A percentile compares a stretch with the other conserved stretches of the same genome.
phyloP scores from a whole-genome alignment of 129 eudicot genomes.

The Flaveria brownii region DNA sequence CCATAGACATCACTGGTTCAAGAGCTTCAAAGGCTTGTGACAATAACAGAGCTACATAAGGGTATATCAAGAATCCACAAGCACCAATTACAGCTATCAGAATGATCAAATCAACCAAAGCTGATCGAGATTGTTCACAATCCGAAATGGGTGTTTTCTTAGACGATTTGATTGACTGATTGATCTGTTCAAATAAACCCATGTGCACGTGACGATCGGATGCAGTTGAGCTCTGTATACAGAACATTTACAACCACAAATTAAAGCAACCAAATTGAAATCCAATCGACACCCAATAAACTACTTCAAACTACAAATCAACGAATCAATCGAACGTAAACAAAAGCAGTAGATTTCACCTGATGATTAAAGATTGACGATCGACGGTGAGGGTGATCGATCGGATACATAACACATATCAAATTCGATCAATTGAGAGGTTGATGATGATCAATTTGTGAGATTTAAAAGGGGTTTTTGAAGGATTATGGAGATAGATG shows the following conservation, averaged over 20 bases:
- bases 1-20: conserved; percentile 24
- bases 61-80: conserved; percentile 61
- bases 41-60: conserved; percentile 37
- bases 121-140: conserved; percentile 70
- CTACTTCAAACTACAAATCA: conserved; percentile 30
- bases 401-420: background rate
- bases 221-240: too few species aligned
- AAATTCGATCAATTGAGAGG: background rate
- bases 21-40: conserved; percentile 29
- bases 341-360: conserved; percentile 1
- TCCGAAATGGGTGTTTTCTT: conserved; percentile 35
- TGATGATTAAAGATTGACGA: conserved; percentile 8
- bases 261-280: conserved; percentile 25
- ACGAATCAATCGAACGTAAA: background rate
- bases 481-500: conserved; percentile 22
- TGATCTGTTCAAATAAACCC: conserved; percentile 7
- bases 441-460: conserved; percentile 5
- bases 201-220: too few species aligned
- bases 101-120: conserved; percentile 63
- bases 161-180: conserved; percentile 11
- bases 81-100: conserved; percentile 66
- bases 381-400: too few species aligned
- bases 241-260: conserved; percentile 50
- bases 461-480: conserved; percentile 24
- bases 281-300: conserved; percentile 21